Base-by-base conservation (phyloP, 2,329 filamentous ascomycete genomes). In the Blastomyces silverae region DNA sequence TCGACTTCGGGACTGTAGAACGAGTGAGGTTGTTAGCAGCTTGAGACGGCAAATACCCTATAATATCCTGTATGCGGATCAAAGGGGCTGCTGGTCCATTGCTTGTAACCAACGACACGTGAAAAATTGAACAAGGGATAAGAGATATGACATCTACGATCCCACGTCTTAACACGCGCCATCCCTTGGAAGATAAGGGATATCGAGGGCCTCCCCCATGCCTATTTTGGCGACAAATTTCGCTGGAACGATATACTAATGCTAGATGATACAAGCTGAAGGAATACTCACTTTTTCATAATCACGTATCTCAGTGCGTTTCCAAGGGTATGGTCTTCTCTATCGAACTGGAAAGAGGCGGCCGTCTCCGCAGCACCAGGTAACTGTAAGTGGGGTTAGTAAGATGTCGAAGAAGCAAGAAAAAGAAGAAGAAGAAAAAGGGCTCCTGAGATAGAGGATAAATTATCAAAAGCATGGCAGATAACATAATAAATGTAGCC, bases 251-350 rank as follows among this genome's bases (percentile, higher is more conserved):
- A 48, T 22, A 1, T 20, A 5, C 5, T 25, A n/a, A 52, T 62
- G 39, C 25, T 53, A 39, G 37, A 56, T 15, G 31, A 2, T n/a
- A 20, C 44, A 25, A 52, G 52, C 8, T 62, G 46, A 61, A 25
- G 13, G n/a, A 13, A 39, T 58, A 74, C 86, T 69, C 81, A 97
- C 93, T 99, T 99, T 80, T 97, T 97, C 90, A 96, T 97, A 73
- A 99, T 95, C 68, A 97, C 89, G 75, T 92, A 97, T 73, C 94
- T 85, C 71, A 99, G 80, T 11, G 92, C 91, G 78, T 99, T 99
- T 37, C 94, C 94, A 62, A 99, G 82, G 0, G 94, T 99, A 78
- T 99, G 94, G 55, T 95, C 92, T 80, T 99, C 94, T 57, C 91
- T 88, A 66, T 90, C 86, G 72, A 99, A 96, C 75, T 97, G 91